A percentile compares a stretch with the other conserved stretches of the same genome.
Evolutionary conservation across 176 grass and related monocot genomes (phyloP).

Genomic region (Eleusine coracana): DNA sequence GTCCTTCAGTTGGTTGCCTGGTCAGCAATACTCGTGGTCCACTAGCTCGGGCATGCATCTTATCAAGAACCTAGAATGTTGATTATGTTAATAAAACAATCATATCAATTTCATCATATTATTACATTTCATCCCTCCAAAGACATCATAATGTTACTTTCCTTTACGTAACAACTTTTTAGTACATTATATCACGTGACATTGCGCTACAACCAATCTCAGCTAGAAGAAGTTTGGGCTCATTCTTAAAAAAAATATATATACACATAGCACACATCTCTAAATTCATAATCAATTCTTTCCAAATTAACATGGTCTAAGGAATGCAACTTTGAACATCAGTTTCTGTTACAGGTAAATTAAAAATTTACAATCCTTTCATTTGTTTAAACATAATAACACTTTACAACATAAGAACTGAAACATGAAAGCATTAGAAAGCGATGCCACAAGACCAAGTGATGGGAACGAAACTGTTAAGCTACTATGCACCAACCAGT

Average conservation of each 20-base stretch:
- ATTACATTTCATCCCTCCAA: too few relatives aligned
- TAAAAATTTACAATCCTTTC: neutral
- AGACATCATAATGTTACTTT: neutral
- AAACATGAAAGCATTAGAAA: conserved; percentile 2
- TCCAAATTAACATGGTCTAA: neutral
- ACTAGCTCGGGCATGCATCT: conserved; percentile 95
- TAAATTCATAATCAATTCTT: neutral
- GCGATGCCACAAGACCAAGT: neutral
- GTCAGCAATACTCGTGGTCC: conserved; percentile 81
- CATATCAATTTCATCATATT: too few relatives aligned
- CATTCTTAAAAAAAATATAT: neutral
- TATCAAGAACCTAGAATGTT: conserved; percentile 78
- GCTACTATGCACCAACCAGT: too few relatives aligned
- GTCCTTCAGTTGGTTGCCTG: conserved; percentile 93
- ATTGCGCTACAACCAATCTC: neutral
- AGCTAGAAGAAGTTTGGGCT: neutral
- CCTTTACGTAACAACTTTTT: neutral
- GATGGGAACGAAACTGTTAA: too few relatives aligned
- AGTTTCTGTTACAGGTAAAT: neutral
- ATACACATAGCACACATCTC: neutral
- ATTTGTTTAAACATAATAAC: neutral
- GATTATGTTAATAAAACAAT: conserved; percentile 1
- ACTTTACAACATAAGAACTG: neutral
- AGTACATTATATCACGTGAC: neutral
- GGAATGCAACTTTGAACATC: neutral